Evolutionary conservation across 768 basidiomycete genomes (phyloP).

Genomic region (Baorangia bicolor): DNA sequence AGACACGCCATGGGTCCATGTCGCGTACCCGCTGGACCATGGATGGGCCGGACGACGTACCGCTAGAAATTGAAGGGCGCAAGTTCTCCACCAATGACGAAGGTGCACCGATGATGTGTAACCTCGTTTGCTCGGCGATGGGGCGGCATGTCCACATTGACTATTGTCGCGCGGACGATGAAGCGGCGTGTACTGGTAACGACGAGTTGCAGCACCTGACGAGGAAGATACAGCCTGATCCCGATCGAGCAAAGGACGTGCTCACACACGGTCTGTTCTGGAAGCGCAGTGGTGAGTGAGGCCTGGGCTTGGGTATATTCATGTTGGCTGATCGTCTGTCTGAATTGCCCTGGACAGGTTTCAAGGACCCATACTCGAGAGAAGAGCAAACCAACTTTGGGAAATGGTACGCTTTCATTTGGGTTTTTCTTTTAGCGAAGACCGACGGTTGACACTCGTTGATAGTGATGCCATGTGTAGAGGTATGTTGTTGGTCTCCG

Average conservation of each 20-base stretch:
- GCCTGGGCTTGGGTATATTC: background rate
- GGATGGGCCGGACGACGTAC: conserved; percentile 49
- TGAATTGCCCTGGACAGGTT: conserved; percentile 36
- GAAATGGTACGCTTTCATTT: conserved; percentile 44
- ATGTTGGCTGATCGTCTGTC: background rate
- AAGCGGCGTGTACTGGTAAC: conserved; percentile 37
- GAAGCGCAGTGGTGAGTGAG: conserved; percentile 50
- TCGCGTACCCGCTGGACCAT: conserved; percentile 55
- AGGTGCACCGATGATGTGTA: conserved; percentile 66
- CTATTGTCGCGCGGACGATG: conserved; percentile 46
- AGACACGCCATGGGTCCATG: conserved; percentile 66
- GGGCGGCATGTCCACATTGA: conserved; percentile 60
- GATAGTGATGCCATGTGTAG: conserved; percentile 50
- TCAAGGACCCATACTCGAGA: conserved; percentile 63
- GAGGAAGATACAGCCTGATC: conserved; percentile 44
- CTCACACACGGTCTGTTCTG: conserved; percentile 56
- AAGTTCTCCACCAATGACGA: conserved; percentile 54
- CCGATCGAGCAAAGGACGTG: conserved; percentile 49
- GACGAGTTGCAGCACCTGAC: conserved; percentile 47
- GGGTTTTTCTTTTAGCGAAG: background rate
- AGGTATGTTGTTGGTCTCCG: conserved; percentile 32
- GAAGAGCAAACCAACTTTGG: conserved; percentile 54
- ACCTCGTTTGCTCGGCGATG: conserved; percentile 50
- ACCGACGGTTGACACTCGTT: background rate
- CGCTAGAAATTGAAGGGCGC: conserved; percentile 53